phyloP scores from a whole-genome alignment of 2,329 filamentous ascomycete species.

The Cladosporium sp. region DNA sequence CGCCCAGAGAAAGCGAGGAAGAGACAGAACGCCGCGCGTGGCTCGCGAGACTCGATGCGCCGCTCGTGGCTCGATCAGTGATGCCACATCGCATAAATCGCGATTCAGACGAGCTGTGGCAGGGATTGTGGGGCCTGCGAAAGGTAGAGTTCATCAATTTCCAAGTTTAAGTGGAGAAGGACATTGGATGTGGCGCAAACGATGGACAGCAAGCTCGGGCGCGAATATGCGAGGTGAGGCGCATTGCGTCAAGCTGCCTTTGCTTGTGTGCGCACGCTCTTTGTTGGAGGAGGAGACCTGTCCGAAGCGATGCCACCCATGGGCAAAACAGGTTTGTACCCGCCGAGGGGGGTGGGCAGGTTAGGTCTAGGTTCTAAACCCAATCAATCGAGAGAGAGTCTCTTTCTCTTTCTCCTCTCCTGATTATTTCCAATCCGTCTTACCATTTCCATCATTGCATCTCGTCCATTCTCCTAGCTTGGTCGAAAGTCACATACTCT shows the following conservation, averaged over 20 bases:
- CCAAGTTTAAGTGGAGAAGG: too few species aligned
- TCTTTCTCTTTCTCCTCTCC: background rate
- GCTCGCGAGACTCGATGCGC: slow-evolving; percentile 4
- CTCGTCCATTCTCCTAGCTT: background rate
- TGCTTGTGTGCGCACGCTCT: too few species aligned
- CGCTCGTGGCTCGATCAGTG: slow-evolving; percentile 10
- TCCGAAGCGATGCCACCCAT: background rate
- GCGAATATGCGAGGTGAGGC: background rate
- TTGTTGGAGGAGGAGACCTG: background rate
- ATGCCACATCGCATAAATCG: background rate
- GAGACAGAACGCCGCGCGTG: background rate
- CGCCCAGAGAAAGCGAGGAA: background rate
- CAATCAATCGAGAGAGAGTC: background rate
- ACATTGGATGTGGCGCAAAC: too few species aligned
- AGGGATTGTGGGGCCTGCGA: too few species aligned
- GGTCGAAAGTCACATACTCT: background rate
- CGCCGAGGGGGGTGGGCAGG: background rate
- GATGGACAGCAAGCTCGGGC: too few species aligned
- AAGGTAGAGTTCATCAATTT: too few species aligned
- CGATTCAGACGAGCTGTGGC: too few species aligned
- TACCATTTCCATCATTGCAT: background rate
- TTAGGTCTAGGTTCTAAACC: background rate
- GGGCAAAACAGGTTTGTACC: background rate
- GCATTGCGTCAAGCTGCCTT: background rate
- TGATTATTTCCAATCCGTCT: background rate